A percentile compares a stretch with the other conserved stretches of the same genome.
These are phyloP conservation scores for Fomitiporia mediterranea DNA, from an alignment of 1,284 basidiomycete species.

Conservation along the genomic window DNA sequence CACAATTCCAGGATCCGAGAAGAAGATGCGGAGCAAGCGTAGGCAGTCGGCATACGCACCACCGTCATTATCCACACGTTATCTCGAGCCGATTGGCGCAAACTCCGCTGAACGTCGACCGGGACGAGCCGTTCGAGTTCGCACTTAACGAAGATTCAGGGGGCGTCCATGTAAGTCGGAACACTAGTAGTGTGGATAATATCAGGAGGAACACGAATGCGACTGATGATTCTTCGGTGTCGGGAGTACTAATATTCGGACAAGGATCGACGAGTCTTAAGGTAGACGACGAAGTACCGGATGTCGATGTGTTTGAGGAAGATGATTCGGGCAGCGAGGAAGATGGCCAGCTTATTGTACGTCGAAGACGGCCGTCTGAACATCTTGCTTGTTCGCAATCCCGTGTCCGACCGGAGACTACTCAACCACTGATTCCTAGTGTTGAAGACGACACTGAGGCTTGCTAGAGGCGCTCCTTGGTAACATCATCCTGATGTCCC, in stretches of 20 bases:
- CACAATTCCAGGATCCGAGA: background rate
- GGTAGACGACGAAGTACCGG: conserved; percentile 13
- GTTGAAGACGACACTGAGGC: conserved; percentile 13
- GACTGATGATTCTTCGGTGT: background rate
- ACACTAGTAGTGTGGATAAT: background rate
- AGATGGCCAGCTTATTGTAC: conserved; percentile 3
- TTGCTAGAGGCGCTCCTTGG: conserved; percentile 24
- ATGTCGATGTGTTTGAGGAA: conserved; percentile 9
- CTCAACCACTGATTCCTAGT: background rate
- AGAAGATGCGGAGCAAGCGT: conserved; percentile 2
- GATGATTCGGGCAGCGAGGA: conserved; percentile 7
- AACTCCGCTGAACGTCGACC: conserved; percentile 13
- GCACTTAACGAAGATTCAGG: background rate
- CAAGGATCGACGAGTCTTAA: conserved; percentile 2
- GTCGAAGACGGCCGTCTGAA: conserved; percentile 16
- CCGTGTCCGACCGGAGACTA: background rate
- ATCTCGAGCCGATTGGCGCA: conserved; percentile 19
- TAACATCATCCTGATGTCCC: background rate
- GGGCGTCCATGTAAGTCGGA: background rate
- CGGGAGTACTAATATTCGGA: conserved; percentile 13
- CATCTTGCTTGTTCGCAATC: conserved; percentile 11
- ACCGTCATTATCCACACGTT: background rate
- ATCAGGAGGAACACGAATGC: conserved; percentile 1
- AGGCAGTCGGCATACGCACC: background rate
- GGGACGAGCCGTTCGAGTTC: background rate